phyloP scores from a whole-genome alignment of 2,329 filamentous ascomycete genomes.

The Samsoniella hepiali region DNA sequence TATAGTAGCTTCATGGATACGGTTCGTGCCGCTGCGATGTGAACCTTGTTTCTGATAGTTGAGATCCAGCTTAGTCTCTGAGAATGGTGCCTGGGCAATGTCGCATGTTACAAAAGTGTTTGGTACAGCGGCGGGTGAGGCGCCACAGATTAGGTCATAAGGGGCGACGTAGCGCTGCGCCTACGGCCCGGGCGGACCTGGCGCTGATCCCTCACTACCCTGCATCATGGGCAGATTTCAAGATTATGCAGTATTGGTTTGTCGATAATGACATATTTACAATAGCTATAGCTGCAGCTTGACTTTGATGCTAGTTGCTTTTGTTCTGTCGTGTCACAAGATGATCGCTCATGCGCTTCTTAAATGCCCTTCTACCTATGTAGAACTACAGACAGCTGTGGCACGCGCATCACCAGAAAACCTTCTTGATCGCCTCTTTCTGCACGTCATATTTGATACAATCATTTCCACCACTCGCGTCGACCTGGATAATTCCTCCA shows the following conservation, averaged over 20 bases:
- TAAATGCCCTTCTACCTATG: too few species aligned
- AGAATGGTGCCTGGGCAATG: not conserved
- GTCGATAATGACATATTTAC: too few species aligned
- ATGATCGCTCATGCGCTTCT: too few species aligned
- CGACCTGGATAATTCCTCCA: conserved; percentile 30
- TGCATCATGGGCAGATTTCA: not conserved
- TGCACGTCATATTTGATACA: not conserved
- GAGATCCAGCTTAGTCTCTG: not conserved
- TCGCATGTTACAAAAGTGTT: conserved; percentile 1
- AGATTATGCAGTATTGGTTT: too few species aligned
- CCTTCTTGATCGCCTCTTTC: not conserved
- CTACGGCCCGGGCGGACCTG: not conserved
- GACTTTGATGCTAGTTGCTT: too few species aligned
- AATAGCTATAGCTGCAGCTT: too few species aligned
- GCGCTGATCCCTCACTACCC: not conserved
- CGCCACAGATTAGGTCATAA: conserved; percentile 16
- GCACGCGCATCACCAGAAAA: not conserved
- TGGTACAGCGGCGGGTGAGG: not conserved
- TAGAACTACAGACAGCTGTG: too few species aligned
- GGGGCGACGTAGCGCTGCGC: conserved; percentile 10
- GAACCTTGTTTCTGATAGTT: not conserved
- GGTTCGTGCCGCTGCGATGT: not conserved
- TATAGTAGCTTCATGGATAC: not conserved
- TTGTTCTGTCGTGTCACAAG: too few species aligned
- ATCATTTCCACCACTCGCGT: not conserved